A percentile compares a stretch with the other conserved stretches of the same genome.
Evolutionary conservation across 2,329 filamentous ascomycete species (phyloP).

Genomic region (Tolypocladium paradoxum): DNA sequence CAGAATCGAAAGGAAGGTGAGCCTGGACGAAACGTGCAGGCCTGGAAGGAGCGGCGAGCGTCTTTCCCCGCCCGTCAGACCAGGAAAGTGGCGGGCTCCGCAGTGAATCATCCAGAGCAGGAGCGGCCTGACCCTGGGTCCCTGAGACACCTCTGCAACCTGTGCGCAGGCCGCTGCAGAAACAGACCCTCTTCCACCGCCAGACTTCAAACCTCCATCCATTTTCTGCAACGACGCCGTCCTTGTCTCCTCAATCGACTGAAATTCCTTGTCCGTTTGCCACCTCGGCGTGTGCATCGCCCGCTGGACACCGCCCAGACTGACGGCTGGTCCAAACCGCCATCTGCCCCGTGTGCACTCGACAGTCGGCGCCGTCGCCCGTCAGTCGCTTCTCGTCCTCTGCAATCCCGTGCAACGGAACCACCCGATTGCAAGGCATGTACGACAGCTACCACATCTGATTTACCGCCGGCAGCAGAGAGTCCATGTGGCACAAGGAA

Average conservation of each 20-base stretch:
- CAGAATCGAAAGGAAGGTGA: not conserved
- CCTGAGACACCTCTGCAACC: not conserved
- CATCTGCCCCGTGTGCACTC: not conserved
- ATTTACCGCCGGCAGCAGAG: not conserved
- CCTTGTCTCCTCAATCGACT: not conserved
- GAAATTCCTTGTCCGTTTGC: not conserved
- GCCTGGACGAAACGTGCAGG: not conserved
- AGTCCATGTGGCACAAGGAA: not conserved
- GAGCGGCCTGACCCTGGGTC: not conserved
- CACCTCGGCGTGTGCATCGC: not conserved
- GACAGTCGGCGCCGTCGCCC: not conserved
- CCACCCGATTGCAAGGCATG: not conserved
- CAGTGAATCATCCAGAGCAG: not conserved
- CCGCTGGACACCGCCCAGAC: not conserved
- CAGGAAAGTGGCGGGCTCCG: not conserved
- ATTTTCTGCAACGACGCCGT: not conserved
- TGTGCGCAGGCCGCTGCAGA: not conserved
- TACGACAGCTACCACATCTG: not conserved
- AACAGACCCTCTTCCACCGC: not conserved
- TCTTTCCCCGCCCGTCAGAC: not conserved
- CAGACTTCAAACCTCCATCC: not conserved
- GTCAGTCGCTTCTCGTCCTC: not conserved
- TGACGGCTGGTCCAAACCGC: not conserved
- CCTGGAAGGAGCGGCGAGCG: not conserved
- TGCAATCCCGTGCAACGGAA: not conserved